These are phyloP conservation scores for Schrenkiella parvula DNA, from an alignment of 345 rosid species.

Conservation along the genomic window DNA sequence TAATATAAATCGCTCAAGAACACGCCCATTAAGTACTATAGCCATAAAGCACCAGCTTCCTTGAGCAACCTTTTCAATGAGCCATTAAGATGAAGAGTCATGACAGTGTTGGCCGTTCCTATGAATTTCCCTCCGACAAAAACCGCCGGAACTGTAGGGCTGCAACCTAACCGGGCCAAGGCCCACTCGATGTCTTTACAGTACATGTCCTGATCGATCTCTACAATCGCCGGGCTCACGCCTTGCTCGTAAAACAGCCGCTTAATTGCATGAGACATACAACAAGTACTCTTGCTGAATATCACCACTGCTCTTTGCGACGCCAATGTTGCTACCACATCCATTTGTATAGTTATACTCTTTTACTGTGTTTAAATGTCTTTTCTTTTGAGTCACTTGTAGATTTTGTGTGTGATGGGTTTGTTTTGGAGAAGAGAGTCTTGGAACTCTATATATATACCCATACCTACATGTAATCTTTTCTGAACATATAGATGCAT, in stretches of 20 bases:
- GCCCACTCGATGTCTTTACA: constrained; percentile 83
- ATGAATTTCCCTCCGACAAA: constrained; percentile 88
- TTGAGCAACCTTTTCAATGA: constrained; percentile 75
- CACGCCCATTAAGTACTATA: constrained; percentile 33
- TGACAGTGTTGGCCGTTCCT: constrained; percentile 75
- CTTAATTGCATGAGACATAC: constrained; percentile 92
- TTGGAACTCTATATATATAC: constrained; percentile 27
- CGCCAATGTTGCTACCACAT: constrained; percentile 62
- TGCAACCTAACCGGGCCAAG: constrained; percentile 67
- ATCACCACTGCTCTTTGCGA: constrained; percentile 96
- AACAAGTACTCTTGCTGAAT: constrained; percentile 90
- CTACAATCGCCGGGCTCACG: constrained; percentile 73
- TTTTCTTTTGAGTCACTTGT: background rate
- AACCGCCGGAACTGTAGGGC: constrained; percentile 73
- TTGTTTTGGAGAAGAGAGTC: constrained; percentile 22
- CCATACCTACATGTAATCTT: constrained; percentile 3
- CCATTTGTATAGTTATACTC: constrained; percentile 48
- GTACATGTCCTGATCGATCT: constrained; percentile 67
- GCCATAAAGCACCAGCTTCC: constrained; percentile 90
- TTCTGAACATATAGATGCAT: constrained; percentile 1
- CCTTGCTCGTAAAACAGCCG: constrained; percentile 86
- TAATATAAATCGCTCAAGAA: background rate
- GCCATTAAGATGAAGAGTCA: constrained; percentile 89
- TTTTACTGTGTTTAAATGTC: background rate
- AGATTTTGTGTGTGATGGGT: constrained; percentile 17